Percentiles rank a stretch among this genome's conserved stretches.
Evolutionary conservation across 805 yeast species (phyloP).

Genomic region (Suhomyces emberorum): DNA sequence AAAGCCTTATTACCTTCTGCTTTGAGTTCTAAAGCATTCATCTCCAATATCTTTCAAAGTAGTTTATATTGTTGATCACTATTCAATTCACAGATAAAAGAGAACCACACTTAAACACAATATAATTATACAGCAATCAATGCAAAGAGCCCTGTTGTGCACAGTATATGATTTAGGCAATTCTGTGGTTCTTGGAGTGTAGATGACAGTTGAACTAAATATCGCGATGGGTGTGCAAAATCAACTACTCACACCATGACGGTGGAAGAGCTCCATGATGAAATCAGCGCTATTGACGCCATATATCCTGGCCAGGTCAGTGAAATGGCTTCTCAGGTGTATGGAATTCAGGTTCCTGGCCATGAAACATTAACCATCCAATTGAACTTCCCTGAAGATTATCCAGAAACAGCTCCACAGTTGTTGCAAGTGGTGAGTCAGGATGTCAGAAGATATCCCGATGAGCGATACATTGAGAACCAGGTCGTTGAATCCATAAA

Average conservation of each 20-base stretch:
- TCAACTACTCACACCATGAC: no score
- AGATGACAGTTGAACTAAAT: no score
- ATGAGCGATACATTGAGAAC: constrained; percentile 40
- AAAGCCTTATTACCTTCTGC: constrained; percentile 55
- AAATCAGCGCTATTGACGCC: constrained; percentile 78
- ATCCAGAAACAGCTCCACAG: constrained; percentile 66
- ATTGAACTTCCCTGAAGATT: constrained; percentile 64
- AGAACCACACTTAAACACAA: no score
- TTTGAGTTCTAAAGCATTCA: constrained; percentile 28
- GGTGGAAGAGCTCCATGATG: constrained; percentile 60
- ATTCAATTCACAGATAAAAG: no score
- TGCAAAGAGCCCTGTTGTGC: no score
- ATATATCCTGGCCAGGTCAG: constrained; percentile 70
- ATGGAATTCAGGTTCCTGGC: constrained; percentile 55
- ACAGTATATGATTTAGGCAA: no score
- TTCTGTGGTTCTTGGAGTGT: no score
- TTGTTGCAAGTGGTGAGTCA: constrained; percentile 52
- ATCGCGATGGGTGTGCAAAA: no score
- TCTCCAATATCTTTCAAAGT: not conserved
- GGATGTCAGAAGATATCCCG: constrained; percentile 36
- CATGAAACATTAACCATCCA: constrained; percentile 60
- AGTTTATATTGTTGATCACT: no score
- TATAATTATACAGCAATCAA: no score
- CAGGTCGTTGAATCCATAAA: constrained; percentile 31
- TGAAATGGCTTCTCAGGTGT: constrained; percentile 34